Percentiles rank a stretch among this genome's conserved stretches.
Evolutionary conservation across 2,329 filamentous ascomycete species (phyloP).

Genomic region (Chlorencoelia australis): DNA sequence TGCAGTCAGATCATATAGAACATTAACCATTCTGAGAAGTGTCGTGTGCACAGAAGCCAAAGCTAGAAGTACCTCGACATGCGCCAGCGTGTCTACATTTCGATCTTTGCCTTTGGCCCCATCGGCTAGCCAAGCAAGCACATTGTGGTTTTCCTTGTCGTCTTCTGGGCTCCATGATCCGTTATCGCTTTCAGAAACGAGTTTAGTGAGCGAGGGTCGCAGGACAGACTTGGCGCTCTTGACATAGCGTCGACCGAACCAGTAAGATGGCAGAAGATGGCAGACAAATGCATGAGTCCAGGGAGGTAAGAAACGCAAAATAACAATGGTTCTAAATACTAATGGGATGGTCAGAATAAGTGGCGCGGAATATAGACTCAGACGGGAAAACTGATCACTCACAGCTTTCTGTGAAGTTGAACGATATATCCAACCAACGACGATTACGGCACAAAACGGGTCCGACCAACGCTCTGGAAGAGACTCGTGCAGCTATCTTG

Average conservation of each 20-base stretch:
- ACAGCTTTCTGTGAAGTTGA: neutral
- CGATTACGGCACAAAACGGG: neutral
- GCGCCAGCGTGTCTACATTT: neutral
- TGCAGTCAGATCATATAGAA: conserved; percentile 17
- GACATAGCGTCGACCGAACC: neutral
- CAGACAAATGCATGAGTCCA: neutral
- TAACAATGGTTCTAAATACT: conserved; percentile 2
- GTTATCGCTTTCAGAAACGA: too few species aligned
- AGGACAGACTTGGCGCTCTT: too few species aligned
- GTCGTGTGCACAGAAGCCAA: conserved; percentile 43
- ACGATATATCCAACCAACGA: neutral
- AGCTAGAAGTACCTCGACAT: conserved; percentile 4
- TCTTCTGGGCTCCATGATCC: too few species aligned
- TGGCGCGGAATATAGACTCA: neutral
- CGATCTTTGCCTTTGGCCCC: neutral
- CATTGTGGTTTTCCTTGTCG: neutral
- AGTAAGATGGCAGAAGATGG: neutral
- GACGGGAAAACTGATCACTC: too few species aligned
- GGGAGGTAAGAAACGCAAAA: conserved; percentile 1
- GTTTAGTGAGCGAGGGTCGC: too few species aligned
- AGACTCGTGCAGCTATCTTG: neutral
- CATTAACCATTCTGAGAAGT: conserved; percentile 34
- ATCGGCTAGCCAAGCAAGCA: neutral
- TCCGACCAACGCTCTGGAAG: neutral
- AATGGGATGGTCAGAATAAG: neutral